Percentiles rank a stretch among this genome's conserved stretches.
phyloP scores from a whole-genome alignment of 108 stramenopile species.

The Skeletonema menzelii region DNA sequence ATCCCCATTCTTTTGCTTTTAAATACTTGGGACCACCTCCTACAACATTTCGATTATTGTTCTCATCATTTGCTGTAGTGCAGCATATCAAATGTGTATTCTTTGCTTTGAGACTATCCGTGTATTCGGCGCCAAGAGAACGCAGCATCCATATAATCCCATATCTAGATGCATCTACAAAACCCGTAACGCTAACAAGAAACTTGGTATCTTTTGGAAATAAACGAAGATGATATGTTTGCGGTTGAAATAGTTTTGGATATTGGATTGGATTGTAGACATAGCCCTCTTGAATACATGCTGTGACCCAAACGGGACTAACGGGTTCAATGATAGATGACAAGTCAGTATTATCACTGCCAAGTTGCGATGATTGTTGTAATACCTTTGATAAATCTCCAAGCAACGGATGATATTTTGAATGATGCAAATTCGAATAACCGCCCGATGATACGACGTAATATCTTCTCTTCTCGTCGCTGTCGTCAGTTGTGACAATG shows the following conservation, averaged over 20 bases:
- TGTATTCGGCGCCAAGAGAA: slow-evolving; percentile 55
- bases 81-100: slow-evolving; percentile 78
- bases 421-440: slow-evolving; percentile 1
- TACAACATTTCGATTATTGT: slow-evolving; percentile 22
- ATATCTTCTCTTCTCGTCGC: slow-evolving; percentile 39
- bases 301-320: slow-evolving; percentile 65
- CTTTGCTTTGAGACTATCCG: slow-evolving; percentile 49
- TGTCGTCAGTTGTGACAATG: slow-evolving; percentile 36
- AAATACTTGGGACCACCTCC: slow-evolving; percentile 49
- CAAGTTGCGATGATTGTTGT: neutral
- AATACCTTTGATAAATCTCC: slow-evolving; percentile 23
- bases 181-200: slow-evolving; percentile 66
- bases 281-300: slow-evolving; percentile 45
- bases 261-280: slow-evolving; percentile 33
- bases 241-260: slow-evolving; percentile 57
- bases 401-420: slow-evolving; percentile 14
- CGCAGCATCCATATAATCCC: slow-evolving; percentile 55
- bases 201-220: slow-evolving; percentile 15
- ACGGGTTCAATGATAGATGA: slow-evolving; percentile 51
- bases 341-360: neutral
- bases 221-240: slow-evolving; percentile 48
- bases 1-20: slow-evolving; percentile 73
- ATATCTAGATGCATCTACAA: slow-evolving; percentile 53
- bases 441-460: slow-evolving; percentile 33
- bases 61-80: neutral